Conservation (phyloP, 1,139 yeast genomes). For the Spathaspora jeffriesii region DNA sequence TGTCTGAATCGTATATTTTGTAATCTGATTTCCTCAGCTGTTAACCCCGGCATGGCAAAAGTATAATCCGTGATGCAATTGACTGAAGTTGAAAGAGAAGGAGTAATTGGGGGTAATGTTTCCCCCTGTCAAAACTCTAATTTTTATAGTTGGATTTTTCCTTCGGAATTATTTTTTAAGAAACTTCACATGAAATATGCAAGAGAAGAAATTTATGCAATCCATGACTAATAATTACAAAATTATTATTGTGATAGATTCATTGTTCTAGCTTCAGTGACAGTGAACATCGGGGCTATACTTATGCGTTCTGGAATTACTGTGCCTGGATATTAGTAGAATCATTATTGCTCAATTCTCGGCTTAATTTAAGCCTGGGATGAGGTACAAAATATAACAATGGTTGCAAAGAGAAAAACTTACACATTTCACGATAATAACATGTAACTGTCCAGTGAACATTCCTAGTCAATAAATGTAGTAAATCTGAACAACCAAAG, state of each 20-base stretch:
- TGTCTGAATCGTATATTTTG: constrained; percentile 72
- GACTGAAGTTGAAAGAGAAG: constrained; percentile 1
- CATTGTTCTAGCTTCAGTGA: background rate
- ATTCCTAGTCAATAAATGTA: too few relatives aligned
- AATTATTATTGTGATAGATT: background rate
- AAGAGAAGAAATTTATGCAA: constrained; percentile 1
- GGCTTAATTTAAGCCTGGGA: background rate
- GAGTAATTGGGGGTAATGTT: background rate
- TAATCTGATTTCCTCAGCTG: constrained; percentile 72
- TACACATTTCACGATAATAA: too few relatives aligned
- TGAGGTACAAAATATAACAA: background rate
- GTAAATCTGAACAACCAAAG: too few relatives aligned
- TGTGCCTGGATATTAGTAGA: too few relatives aligned
- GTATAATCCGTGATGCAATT: too few relatives aligned
- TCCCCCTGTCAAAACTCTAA: too few relatives aligned
- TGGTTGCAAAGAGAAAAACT: background rate
- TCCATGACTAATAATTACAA: constrained; percentile 1
- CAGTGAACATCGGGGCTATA: background rate
- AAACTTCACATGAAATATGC: background rate
- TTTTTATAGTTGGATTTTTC: background rate
- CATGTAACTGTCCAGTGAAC: too few relatives aligned
- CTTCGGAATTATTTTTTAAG: background rate
- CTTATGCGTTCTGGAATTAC: too few relatives aligned
- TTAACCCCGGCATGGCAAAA: constrained; percentile 18
- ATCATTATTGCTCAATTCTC: too few relatives aligned